Base-by-base conservation (phyloP, 495 filamentous ascomycete genomes). In the Penicillium simplicissimum region DNA sequence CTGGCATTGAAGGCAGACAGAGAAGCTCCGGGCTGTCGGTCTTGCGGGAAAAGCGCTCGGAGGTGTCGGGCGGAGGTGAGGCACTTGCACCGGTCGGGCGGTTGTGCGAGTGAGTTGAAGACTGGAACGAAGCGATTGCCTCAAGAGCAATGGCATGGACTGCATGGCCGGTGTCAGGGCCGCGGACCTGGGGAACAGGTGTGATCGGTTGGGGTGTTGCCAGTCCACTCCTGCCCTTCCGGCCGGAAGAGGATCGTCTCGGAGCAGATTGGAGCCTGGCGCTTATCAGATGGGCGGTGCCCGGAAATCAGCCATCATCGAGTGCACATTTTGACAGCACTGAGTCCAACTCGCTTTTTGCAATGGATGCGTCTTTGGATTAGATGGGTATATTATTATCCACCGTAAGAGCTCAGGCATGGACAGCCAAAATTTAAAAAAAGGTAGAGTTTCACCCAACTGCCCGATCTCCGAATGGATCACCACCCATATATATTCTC, bases 111-210 rank as follows among this genome's bases (percentile, higher is more conserved):
- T 60, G 43, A 75, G 23, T 8, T 62, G 71, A 35, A 71, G 40
- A 40, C 66, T 71, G 34, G 72, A 67, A 51, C 71, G 68, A 42
- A 79, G 59, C 42, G 76, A 75, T 67, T 77, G 76, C 68, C 72
- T 63, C 35, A 78, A 59, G 57, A 81, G 66, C 61, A 73, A 69
- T 72, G 73, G 78, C 72, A 79, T 72, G 54, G 75, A 69, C 67
- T 79, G 76, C 78, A 78, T 80, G 67, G 68, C 75, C 71, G 63
- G 45, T 61, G 52, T 58, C 36, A 70, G 59, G 62, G 67, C 67
- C 66, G 63, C 64, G 57, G 61, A 48, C 58, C 53, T 31, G 60
- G 65, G 56, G 67, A 42, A 34, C 58, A 53, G 42, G 56, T 61
- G 53, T 45, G n/a, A 25, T 57, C 38, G 37, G 42, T 47, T 57